phyloP scores from a whole-genome alignment of 345 rosid species.

The Salix suchowensis region DNA sequence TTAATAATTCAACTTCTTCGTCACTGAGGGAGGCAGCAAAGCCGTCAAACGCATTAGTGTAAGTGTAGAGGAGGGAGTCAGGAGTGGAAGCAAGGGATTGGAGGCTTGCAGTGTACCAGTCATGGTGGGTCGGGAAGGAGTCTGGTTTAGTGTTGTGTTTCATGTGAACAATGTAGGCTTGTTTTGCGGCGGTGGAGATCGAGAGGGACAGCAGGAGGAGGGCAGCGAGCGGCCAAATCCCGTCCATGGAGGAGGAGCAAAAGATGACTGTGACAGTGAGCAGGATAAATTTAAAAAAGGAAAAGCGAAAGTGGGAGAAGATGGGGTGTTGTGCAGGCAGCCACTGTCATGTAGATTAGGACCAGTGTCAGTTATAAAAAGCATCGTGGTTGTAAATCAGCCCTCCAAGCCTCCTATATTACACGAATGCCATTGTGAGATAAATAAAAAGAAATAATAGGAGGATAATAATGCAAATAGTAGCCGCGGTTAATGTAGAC shows the following conservation, averaged over 20 bases:
- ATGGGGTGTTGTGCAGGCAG: no score
- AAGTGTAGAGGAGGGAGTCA: conserved; percentile 59
- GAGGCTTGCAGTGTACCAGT: conserved; percentile 67
- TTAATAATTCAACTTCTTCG: conserved; percentile 47
- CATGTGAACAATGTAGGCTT: conserved; percentile 74
- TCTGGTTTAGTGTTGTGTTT: conserved; percentile 55
- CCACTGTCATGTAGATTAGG: no score
- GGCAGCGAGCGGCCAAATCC: conserved; percentile 2
- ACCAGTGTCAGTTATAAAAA: no score
- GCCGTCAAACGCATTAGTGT: conserved; percentile 58
- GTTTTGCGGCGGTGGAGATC: conserved; percentile 22
- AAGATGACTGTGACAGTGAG: not conserved
- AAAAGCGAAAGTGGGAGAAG: no score
- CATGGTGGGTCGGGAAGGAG: conserved; percentile 48
- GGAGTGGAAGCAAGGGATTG: conserved; percentile 40
- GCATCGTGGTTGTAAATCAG: no score
- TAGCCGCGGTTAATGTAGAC: no score
- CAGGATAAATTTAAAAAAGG: not conserved
- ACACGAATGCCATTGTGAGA: no score
- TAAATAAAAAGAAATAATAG: no score
- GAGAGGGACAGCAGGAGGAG: conserved; percentile 11
- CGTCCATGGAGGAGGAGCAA: conserved; percentile 3
- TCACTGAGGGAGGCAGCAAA: conserved; percentile 64
- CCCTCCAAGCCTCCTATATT: no score
- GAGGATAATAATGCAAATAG: no score